phyloP scores from a whole-genome alignment of 164 flowering plant species.

The Liriodendron chinense region DNA sequence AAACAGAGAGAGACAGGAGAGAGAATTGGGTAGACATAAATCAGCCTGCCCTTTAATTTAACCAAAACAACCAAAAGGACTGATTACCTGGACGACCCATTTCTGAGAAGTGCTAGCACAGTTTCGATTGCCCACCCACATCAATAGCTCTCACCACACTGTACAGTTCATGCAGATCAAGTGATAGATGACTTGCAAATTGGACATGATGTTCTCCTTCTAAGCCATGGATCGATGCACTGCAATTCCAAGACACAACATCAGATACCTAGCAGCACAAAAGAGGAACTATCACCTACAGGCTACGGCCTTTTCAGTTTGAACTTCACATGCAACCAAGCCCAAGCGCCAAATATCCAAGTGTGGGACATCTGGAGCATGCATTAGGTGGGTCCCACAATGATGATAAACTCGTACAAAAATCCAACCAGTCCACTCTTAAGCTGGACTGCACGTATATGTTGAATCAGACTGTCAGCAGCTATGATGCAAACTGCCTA shows the following conservation, averaged over 20 bases:
- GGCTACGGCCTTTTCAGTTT: too few species aligned
- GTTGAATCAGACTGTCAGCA: neutral
- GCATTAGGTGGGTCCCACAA: too few species aligned
- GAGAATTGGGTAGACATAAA: neutral
- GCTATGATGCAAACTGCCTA: neutral
- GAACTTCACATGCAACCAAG: too few species aligned
- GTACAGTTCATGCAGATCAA: slow-evolving; percentile 20
- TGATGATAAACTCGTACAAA: too few species aligned
- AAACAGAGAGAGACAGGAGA: too few species aligned
- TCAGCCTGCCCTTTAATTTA: neutral
- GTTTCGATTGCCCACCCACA: neutral
- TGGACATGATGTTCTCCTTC: slow-evolving; percentile 78
- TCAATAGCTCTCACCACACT: neutral
- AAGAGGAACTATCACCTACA: too few species aligned
- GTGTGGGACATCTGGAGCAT: too few species aligned
- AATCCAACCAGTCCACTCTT: neutral
- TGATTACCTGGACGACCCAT: neutral
- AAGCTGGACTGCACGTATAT: neutral
- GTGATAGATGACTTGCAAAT: slow-evolving; percentile 81
- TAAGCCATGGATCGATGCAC: slow-evolving; percentile 98
- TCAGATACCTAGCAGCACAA: neutral
- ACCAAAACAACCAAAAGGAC: neutral
- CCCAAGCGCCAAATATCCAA: too few species aligned
- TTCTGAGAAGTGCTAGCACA: neutral
- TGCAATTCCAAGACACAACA: slow-evolving; percentile 30